phyloP scores from a whole-genome alignment of 1,284 basidiomycete species.

The Microbotryum lychnidis-dioicae region DNA sequence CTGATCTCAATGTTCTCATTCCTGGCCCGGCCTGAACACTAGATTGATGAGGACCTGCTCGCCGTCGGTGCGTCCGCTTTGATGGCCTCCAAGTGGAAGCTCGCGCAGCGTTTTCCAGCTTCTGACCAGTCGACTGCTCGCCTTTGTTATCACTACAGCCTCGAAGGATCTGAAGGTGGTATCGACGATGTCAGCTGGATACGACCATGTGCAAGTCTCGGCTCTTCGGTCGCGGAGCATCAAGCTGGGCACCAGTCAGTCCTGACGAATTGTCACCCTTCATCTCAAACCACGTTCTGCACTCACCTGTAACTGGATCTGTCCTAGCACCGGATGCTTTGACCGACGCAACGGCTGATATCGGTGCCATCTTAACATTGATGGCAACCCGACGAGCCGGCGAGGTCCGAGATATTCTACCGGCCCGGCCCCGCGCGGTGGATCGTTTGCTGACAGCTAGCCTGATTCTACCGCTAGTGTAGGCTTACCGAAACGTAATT shows the following conservation, averaged over 20 bases:
- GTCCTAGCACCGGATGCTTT: slow-evolving; percentile 24
- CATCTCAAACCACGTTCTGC: background rate
- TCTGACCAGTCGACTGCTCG: too few relatives aligned
- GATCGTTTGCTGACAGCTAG: too few relatives aligned
- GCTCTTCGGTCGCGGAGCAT: slow-evolving; percentile 59
- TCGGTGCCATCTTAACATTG: slow-evolving; percentile 75
- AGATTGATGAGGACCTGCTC: slow-evolving; percentile 67
- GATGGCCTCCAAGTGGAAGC: too few relatives aligned
- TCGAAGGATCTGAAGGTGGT: slow-evolving; percentile 54
- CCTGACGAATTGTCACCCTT: background rate
- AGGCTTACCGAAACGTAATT: slow-evolving; percentile 27
- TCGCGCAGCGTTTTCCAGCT: too few relatives aligned
- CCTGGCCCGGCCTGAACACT: background rate
- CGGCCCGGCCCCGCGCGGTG: background rate
- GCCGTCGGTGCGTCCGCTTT: slow-evolving; percentile 23
- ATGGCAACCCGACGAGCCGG: slow-evolving; percentile 78
- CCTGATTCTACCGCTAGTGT: background rate
- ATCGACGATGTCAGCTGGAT: slow-evolving; percentile 62
- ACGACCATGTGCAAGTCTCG: slow-evolving; percentile 67
- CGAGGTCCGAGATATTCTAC: slow-evolving; percentile 38
- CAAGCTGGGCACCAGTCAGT: slow-evolving; percentile 71
- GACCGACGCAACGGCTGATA: slow-evolving; percentile 62
- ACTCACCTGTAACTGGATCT: background rate
- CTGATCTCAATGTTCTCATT: background rate
- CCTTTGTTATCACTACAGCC: too few relatives aligned